Evolutionary conservation across 208 protist species (phyloP).

Genomic region (Leishmania tropica): DNA sequence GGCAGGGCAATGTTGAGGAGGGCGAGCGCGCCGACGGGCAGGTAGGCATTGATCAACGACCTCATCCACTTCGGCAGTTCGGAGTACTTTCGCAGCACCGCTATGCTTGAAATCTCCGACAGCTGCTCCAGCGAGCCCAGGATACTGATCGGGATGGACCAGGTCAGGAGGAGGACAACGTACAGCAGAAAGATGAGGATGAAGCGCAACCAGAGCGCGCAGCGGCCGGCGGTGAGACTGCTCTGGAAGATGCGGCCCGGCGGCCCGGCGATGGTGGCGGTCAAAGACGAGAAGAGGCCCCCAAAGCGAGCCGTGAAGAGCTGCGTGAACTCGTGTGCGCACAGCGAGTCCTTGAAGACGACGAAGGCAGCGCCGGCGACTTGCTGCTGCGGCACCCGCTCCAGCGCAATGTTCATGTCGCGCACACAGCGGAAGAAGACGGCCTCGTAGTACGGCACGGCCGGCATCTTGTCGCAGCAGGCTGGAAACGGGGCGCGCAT

Average conservation of each 20-base stretch:
- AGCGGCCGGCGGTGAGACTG: slow-evolving; percentile 54
- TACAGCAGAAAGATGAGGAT: slow-evolving; percentile 50
- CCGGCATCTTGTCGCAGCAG: slow-evolving; percentile 55
- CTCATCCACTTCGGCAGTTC: slow-evolving; percentile 50
- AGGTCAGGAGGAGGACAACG: slow-evolving; percentile 65
- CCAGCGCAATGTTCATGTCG: slow-evolving; percentile 54
- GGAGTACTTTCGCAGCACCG: slow-evolving; percentile 29
- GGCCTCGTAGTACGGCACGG: slow-evolving; percentile 53
- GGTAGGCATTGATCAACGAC: slow-evolving; percentile 52
- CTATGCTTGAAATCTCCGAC: slow-evolving; percentile 47
- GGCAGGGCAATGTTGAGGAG: slow-evolving; percentile 80
- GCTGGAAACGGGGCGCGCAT: slow-evolving; percentile 30
- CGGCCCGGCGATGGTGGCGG: slow-evolving; percentile 70
- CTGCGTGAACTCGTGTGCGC: slow-evolving; percentile 77
- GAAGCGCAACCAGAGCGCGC: slow-evolving; percentile 48
- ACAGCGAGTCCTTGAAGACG: slow-evolving; percentile 64
- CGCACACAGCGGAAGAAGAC: slow-evolving; percentile 37
- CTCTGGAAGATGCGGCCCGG: slow-evolving; percentile 66
- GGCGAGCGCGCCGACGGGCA: slow-evolving; percentile 69
- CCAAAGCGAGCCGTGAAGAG: slow-evolving; percentile 60
- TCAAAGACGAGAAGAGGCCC: slow-evolving; percentile 35
- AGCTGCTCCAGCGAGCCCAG: slow-evolving; percentile 79
- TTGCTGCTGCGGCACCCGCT: slow-evolving; percentile 38
- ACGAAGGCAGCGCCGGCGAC: slow-evolving; percentile 62
- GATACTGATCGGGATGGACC: slow-evolving; percentile 77